Evolutionary conservation across 192 early-diverging fungal species (phyloP).

Genomic region (Glomus cerebriforme): DNA sequence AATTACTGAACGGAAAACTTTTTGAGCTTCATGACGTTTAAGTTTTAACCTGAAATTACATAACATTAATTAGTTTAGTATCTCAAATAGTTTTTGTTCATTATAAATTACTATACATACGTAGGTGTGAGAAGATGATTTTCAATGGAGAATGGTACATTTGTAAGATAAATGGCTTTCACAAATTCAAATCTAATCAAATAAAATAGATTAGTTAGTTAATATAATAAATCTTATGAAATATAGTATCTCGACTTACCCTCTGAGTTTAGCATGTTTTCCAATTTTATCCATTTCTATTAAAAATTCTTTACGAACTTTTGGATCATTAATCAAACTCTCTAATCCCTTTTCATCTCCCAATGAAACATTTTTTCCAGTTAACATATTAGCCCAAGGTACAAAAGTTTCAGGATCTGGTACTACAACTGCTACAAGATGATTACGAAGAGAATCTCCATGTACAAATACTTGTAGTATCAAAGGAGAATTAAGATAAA

Average conservation of each 20-base stretch:
- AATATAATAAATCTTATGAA: background rate
- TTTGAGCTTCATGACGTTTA: constrained; percentile 16
- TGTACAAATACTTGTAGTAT: constrained; percentile 57
- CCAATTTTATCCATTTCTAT: constrained; percentile 58
- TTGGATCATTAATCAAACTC: constrained; percentile 51
- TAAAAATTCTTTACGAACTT: constrained; percentile 53
- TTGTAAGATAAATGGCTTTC: constrained; percentile 71
- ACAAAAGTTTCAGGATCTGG: constrained; percentile 57
- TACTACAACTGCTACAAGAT: constrained; percentile 53
- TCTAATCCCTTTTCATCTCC: constrained; percentile 45
- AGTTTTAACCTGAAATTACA: constrained; percentile 25
- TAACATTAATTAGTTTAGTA: background rate
- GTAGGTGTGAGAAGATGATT: constrained; percentile 88
- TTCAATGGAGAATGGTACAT: constrained; percentile 77
- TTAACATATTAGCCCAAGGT: constrained; percentile 48
- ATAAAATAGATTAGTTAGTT: background rate
- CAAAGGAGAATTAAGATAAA: constrained; percentile 45
- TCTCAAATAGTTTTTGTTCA: background rate
- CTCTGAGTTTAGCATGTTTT: constrained; percentile 46
- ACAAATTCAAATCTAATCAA: constrained; percentile 81
- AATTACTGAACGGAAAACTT: background rate
- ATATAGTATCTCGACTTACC: constrained; percentile 23
- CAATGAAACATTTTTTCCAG: constrained; percentile 29
- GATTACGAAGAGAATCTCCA: constrained; percentile 51
- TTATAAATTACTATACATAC: constrained; percentile 11